Evolutionary conservation across 2,329 filamentous ascomycete genomes (phyloP).

Genomic region (Penicillium verrucosum): DNA sequence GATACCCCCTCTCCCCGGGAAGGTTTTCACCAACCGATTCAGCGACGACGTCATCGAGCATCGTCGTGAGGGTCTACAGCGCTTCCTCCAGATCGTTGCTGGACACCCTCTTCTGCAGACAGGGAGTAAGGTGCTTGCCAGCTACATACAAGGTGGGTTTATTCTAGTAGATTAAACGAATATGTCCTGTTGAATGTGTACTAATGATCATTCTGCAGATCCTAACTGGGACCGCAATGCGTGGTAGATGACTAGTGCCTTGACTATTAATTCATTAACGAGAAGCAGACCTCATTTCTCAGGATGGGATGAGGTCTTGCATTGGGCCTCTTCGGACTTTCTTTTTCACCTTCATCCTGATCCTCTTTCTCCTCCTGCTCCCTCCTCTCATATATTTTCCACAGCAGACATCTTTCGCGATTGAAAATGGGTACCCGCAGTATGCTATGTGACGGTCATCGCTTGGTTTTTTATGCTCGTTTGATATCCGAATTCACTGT

Average conservation of each 20-base stretch:
- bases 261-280: not conserved
- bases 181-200: constrained; percentile 1
- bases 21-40: constrained; percentile 97
- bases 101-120: constrained; percentile 96
- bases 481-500: constrained; percentile 15
- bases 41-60: constrained; percentile 98
- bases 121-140: constrained; percentile 91
- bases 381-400: constrained; percentile 7
- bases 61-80: constrained; percentile 81
- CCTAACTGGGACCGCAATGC: constrained; percentile 81
- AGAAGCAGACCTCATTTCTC: constrained; percentile 2
- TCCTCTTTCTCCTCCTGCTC: not conserved
- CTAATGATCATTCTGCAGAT: constrained; percentile 34
- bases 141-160: constrained; percentile 85
- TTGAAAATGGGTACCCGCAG: constrained; percentile 7
- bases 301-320: not conserved
- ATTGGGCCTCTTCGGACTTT: not conserved
- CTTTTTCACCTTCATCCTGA: not conserved
- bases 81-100: constrained; percentile 96
- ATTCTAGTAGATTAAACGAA: not conserved
- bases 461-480: constrained; percentile 6
- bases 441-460: constrained; percentile 17
- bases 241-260: constrained; percentile 54
- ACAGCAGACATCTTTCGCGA: not conserved
- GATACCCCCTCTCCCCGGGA: constrained; percentile 91